Percentiles rank a stretch among this genome's conserved stretches.
Evolutionary conservation across 2,329 filamentous ascomycete species (phyloP).

Genomic region (Fusarium proliferatum): DNA sequence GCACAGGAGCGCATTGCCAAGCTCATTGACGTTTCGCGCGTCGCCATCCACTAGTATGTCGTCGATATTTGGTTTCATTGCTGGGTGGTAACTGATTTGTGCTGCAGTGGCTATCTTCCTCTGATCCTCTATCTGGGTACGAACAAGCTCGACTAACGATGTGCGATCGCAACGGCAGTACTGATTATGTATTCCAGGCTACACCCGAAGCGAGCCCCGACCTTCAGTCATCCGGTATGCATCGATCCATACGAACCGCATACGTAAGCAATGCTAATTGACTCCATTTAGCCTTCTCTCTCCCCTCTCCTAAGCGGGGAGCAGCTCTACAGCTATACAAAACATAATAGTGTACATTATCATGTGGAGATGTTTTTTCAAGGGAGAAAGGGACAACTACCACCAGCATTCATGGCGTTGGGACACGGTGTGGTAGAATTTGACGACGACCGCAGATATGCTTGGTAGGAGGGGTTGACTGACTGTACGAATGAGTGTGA

Average conservation of each 20-base stretch:
- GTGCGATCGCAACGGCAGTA: conserved; percentile 22
- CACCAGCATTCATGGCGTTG: conserved; percentile 45
- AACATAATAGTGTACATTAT: conserved; percentile 44
- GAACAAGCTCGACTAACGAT: conserved; percentile 41
- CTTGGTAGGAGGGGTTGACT: conserved; percentile 30
- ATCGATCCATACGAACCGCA: not conserved
- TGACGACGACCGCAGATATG: conserved; percentile 28
- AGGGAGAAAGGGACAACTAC: conserved; percentile 12
- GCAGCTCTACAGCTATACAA: conserved; percentile 13
- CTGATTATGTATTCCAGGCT: conserved; percentile 67
- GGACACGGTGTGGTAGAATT: conserved; percentile 35
- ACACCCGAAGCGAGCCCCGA: conserved; percentile 92
- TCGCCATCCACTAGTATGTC: conserved; percentile 94
- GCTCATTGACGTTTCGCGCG: conserved; percentile 92
- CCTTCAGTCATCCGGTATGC: conserved; percentile 74
- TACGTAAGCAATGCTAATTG: conserved; percentile 31
- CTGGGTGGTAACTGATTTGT: conserved; percentile 50
- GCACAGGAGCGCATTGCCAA: conserved; percentile 94
- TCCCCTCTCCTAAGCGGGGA: conserved; percentile 66
- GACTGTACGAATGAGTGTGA: conserved; percentile 33
- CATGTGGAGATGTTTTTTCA: conserved; percentile 15
- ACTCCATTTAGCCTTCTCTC: conserved; percentile 65
- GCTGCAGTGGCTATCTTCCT: conserved; percentile 87
- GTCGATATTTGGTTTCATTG: conserved; percentile 1
- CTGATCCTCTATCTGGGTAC: conserved; percentile 96